phyloP scores from a whole-genome alignment of 2,329 filamentous ascomycete species.

The Epichloe coenophiala region DNA sequence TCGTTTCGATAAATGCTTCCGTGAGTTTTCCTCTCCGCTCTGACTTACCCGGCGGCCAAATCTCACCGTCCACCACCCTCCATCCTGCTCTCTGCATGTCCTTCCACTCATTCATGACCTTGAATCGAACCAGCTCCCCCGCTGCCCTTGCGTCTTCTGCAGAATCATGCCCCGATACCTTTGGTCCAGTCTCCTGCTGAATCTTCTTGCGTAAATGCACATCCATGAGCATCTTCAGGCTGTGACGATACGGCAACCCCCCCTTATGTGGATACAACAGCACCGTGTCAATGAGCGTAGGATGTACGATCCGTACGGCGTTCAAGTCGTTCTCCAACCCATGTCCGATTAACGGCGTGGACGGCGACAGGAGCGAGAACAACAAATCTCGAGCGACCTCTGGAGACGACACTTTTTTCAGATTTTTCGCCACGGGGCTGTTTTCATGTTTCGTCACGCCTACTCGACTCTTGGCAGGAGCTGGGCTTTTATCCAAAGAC shows the following conservation, averaged over 20 bases:
- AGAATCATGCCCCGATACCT: conserved; percentile 66
- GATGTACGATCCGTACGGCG: conserved; percentile 69
- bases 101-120: conserved; percentile 58
- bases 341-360: conserved; percentile 80
- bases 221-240: conserved; percentile 62
- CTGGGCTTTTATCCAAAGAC: conserved; percentile 3
- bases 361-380: conserved; percentile 59
- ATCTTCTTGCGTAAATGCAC: conserved; percentile 62
- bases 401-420: conserved; percentile 67
- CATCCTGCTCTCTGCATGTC: conserved; percentile 54
- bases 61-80: conserved; percentile 37
- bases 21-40: conserved; percentile 16
- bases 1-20: conserved; percentile 24
- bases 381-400: conserved; percentile 62
- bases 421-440: conserved; percentile 17
- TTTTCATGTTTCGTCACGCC: conserved; percentile 12
- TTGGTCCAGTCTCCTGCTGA: conserved; percentile 48
- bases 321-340: conserved; percentile 94
- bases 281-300: conserved; percentile 72
- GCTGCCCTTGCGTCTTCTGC: conserved; percentile 83
- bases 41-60: conserved; percentile 25
- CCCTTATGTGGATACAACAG: conserved; percentile 69
- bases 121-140: conserved; percentile 68
- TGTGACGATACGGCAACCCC: conserved; percentile 60
- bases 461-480: background rate